Evolutionary conservation across 2,329 filamentous ascomycete species (phyloP).

Genomic region (Scolecobasidium constrictum): DNA sequence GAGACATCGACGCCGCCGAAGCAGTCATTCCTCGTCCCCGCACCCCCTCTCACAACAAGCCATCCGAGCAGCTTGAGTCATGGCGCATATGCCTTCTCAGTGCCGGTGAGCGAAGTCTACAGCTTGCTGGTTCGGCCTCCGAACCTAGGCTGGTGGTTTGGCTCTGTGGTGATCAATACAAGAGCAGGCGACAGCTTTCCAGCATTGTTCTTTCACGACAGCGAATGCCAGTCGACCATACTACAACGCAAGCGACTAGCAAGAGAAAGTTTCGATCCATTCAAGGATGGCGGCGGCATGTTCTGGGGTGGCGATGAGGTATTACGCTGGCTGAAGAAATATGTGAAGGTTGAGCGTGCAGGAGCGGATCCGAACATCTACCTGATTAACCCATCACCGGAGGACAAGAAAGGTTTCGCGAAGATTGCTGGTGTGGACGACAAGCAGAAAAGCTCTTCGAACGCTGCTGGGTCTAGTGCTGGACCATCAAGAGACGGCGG

Average conservation of each 20-base stretch:
- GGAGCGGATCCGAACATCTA: constrained; percentile 84
- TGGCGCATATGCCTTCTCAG: constrained; percentile 81
- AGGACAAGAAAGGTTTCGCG: constrained; percentile 76
- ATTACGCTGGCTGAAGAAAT: constrained; percentile 76
- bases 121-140: constrained; percentile 83
- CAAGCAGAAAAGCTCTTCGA: constrained; percentile 17
- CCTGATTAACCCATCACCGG: constrained; percentile 73
- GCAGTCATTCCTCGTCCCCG: constrained; percentile 83
- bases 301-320: constrained; percentile 99
- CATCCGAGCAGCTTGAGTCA: constrained; percentile 60
- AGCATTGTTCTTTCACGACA: constrained; percentile 94
- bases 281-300: constrained; percentile 72
- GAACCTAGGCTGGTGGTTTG: constrained; percentile 97
- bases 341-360: constrained; percentile 73
- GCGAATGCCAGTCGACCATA: constrained; percentile 91
- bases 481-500: constrained; percentile 46
- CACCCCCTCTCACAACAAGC: constrained; percentile 74
- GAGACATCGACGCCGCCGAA: constrained; percentile 71
- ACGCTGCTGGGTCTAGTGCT: constrained; percentile 24
- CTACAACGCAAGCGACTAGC: constrained; percentile 81
- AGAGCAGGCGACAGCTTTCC: constrained; percentile 86
- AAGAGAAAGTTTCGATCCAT: constrained; percentile 80
- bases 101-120: constrained; percentile 84
- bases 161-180: constrained; percentile 87
- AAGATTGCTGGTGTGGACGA: constrained; percentile 28